These are phyloP conservation scores for Chaetoscypha palmicola DNA, from an alignment of 2,329 filamentous ascomycete species.

Conservation along the genomic window DNA sequence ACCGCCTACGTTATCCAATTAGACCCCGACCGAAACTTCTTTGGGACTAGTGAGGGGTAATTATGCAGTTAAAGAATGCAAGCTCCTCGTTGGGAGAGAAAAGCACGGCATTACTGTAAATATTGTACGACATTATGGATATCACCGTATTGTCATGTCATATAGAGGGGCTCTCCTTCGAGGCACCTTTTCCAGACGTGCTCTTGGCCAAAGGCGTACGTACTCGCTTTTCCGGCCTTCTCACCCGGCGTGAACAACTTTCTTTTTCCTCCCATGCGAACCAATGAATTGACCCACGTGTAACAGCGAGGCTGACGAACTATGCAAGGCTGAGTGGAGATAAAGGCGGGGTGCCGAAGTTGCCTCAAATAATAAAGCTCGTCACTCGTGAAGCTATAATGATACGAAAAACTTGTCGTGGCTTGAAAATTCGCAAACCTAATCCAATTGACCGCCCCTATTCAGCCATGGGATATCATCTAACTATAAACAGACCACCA, in stretches of 20 bases:
- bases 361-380: too few relatives aligned
- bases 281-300: constrained; percentile 9
- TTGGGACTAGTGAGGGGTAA: constrained; percentile 11
- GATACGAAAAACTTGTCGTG: too few relatives aligned
- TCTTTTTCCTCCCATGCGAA: constrained; percentile 1
- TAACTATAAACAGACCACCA: constrained; percentile 5
- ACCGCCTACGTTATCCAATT: too few relatives aligned
- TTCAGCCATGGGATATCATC: constrained; percentile 9
- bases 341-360: background rate
- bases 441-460: background rate
- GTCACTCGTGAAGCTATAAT: too few relatives aligned
- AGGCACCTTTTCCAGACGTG: background rate
- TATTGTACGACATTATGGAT: background rate
- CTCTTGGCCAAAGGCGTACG: too few relatives aligned
- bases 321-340: constrained; percentile 3
- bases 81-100: background rate
- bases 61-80: background rate
- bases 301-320: constrained; percentile 3
- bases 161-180: background rate
- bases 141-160: too few relatives aligned
- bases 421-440: too few relatives aligned
- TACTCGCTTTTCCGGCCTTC: too few relatives aligned
- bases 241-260: too few relatives aligned
- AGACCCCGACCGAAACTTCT: background rate
- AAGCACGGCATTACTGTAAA: background rate